Percentiles rank a stretch among this genome's conserved stretches.
phyloP scores from a whole-genome alignment of 2,329 filamentous ascomycete species.

The Epichloe festucae region DNA sequence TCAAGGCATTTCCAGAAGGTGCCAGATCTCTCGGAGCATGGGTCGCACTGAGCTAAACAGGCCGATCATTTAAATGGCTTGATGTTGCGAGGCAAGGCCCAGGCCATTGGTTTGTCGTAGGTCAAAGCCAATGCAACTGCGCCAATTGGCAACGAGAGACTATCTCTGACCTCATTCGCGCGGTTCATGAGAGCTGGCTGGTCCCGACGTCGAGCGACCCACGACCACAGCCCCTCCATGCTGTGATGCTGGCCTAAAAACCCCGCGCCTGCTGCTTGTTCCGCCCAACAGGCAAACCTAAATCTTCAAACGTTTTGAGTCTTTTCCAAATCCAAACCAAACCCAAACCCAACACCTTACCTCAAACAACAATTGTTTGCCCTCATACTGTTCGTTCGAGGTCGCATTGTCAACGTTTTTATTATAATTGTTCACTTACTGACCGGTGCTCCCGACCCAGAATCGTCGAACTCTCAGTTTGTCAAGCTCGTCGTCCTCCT shows the following conservation, averaged over 20 bases:
- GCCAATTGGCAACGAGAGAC: constrained; percentile 5
- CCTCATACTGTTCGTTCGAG: neutral
- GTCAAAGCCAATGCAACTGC: neutral
- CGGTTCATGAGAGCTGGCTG: neutral
- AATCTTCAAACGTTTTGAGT: neutral
- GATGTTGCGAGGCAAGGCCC: neutral
- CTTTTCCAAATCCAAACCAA: neutral
- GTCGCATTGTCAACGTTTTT: neutral
- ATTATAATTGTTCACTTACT: neutral
- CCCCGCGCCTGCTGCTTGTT: constrained; percentile 1
- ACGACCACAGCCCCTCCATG: constrained; percentile 1
- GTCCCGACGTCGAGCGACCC: neutral
- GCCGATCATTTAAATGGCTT: constrained; percentile 4
- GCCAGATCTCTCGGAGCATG: neutral
- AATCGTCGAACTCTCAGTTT: neutral
- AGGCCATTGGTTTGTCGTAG: neutral
- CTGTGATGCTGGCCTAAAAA: constrained; percentile 2
- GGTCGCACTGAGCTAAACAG: constrained; percentile 1
- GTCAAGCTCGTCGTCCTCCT: neutral
- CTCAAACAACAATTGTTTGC: neutral
- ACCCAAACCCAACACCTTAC: neutral
- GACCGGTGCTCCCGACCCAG: neutral
- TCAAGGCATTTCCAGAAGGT: neutral
- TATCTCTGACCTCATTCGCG: neutral
- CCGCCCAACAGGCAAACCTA: neutral